A percentile compares a stretch with the other conserved stretches of the same genome.
phyloP scores from a whole-genome alignment of 1,139 yeast genomes.

The Scheffersomyces quercinus region DNA sequence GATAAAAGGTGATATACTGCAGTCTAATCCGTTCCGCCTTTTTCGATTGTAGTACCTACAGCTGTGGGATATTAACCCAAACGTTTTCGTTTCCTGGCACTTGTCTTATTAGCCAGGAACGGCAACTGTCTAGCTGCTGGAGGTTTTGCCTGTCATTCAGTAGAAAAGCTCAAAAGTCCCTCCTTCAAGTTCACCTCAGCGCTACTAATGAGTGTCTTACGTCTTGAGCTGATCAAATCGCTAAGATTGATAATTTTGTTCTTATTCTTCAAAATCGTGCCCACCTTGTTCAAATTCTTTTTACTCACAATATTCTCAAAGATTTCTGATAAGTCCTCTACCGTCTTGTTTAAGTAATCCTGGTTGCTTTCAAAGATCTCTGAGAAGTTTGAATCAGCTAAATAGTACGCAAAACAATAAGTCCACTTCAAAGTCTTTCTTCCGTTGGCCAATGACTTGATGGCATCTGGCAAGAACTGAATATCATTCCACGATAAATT shows the following conservation, averaged over 20 bases:
- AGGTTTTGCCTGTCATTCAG: too few relatives aligned
- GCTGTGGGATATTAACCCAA: too few relatives aligned
- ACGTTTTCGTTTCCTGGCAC: too few relatives aligned
- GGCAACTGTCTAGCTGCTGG: too few relatives aligned
- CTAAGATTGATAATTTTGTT: conserved; percentile 51
- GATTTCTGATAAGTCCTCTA: conserved; percentile 76
- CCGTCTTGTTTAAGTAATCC: conserved; percentile 66
- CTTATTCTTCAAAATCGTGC: conserved; percentile 47
- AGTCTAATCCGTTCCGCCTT: too few relatives aligned
- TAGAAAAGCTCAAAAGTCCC: conserved; percentile 1
- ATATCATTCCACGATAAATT: conserved; percentile 83
- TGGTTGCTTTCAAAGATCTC: conserved; percentile 77
- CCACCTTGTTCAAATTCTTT: conserved; percentile 37
- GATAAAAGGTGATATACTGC: too few relatives aligned
- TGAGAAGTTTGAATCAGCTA: conserved; percentile 50
- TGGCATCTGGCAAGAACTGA: conserved; percentile 77
- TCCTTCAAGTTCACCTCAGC: conserved; percentile 32
- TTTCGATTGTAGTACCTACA: too few relatives aligned
- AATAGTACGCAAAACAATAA: conserved; percentile 76
- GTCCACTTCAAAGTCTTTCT: conserved; percentile 89
- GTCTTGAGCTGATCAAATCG: conserved; percentile 47
- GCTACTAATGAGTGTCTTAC: conserved; percentile 50
- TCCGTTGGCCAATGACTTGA: conserved; percentile 62
- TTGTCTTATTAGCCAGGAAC: too few relatives aligned
- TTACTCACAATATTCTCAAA: conserved; percentile 53